Percentiles rank a stretch among this genome's conserved stretches.
These are phyloP conservation scores for Suillus variegatus DNA, from an alignment of 768 basidiomycete species.

Conservation along the genomic window DNA sequence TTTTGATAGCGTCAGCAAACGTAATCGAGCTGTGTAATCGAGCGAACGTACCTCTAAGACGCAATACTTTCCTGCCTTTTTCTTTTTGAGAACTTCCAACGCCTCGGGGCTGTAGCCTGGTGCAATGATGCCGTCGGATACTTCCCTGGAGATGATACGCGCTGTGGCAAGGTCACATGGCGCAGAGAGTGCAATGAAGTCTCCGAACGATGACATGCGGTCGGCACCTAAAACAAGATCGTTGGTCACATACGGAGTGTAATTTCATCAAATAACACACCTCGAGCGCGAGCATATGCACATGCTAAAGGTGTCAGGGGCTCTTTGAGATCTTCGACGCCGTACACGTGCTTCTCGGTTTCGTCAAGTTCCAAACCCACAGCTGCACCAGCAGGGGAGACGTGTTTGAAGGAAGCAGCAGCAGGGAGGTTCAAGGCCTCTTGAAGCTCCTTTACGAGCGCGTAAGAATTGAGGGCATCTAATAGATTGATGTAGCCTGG, in stretches of 20 bases:
- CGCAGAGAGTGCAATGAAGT: conserved; percentile 95
- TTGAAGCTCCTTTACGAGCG: conserved; percentile 91
- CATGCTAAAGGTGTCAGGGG: conserved; percentile 84
- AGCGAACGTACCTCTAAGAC: conserved; percentile 73
- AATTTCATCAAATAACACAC: conserved; percentile 39
- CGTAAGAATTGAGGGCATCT: conserved; percentile 96
- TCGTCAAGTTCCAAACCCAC: conserved; percentile 84
- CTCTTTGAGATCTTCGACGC: conserved; percentile 93
- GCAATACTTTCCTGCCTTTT: conserved; percentile 99
- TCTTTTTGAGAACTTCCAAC: conserved; percentile 87
- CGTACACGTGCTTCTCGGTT: conserved; percentile 91
- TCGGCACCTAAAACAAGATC: conserved; percentile 69
- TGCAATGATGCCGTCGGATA: conserved; percentile 97
- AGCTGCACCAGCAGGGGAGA: conserved; percentile 96
- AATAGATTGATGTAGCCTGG: conserved; percentile 99
- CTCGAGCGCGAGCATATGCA: conserved; percentile 95
- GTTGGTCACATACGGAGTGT: conserved; percentile 2
- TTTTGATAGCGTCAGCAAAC: conserved; percentile 33
- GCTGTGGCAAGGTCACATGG: conserved; percentile 94
- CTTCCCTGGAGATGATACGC: conserved; percentile 96
- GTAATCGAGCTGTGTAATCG: not conserved
- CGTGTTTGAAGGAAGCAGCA: conserved; percentile 99
- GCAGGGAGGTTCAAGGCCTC: conserved; percentile 88
- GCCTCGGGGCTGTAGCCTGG: conserved; percentile 90
- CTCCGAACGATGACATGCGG: conserved; percentile 99